Evolutionary conservation across 1,284 basidiomycete species (phyloP).

Genomic region (Pseudozyma pruni): DNA sequence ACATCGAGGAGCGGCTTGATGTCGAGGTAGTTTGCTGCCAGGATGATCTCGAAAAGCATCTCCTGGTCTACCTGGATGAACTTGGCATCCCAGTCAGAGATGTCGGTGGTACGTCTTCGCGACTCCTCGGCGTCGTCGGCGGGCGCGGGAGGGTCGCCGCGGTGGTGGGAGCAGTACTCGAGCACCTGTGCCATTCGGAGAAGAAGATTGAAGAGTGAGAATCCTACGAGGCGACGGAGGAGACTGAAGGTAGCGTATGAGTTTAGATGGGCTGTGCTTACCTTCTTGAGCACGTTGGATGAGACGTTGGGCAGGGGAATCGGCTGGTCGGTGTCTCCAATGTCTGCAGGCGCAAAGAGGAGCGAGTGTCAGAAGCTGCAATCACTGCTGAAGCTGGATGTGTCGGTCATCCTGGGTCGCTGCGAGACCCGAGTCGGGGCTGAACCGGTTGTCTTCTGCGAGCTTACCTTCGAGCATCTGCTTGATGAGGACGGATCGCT

Average conservation of each 20-base stretch:
- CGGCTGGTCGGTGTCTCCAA: constrained; percentile 73
- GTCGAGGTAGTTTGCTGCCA: constrained; percentile 99
- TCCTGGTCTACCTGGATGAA: constrained; percentile 93
- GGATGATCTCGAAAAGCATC: constrained; percentile 98
- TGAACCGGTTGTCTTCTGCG: too few species aligned
- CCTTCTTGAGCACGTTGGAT: constrained; percentile 95
- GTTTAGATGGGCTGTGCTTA: constrained; percentile 59
- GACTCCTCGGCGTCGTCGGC: constrained; percentile 82
- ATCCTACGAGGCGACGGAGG: background rate
- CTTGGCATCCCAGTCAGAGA: constrained; percentile 99
- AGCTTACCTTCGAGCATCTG: constrained; percentile 98
- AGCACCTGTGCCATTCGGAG: constrained; percentile 76
- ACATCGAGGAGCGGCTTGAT: constrained; percentile 99
- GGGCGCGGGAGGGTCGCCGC: constrained; percentile 91
- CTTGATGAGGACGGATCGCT: constrained; percentile 95
- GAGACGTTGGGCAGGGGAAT: constrained; percentile 98
- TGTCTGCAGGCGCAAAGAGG: constrained; percentile 34
- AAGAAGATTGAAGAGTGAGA: background rate
- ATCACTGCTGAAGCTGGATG: background rate
- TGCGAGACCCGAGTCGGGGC: too few species aligned
- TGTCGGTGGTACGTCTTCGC: constrained; percentile 96
- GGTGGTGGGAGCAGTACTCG: constrained; percentile 99
- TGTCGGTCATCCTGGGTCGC: too few species aligned
- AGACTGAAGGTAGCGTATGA: background rate
- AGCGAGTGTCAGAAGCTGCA: background rate